Conservation (phyloP, 768 basidiomycete species). For the Galerina sulciceps region DNA sequence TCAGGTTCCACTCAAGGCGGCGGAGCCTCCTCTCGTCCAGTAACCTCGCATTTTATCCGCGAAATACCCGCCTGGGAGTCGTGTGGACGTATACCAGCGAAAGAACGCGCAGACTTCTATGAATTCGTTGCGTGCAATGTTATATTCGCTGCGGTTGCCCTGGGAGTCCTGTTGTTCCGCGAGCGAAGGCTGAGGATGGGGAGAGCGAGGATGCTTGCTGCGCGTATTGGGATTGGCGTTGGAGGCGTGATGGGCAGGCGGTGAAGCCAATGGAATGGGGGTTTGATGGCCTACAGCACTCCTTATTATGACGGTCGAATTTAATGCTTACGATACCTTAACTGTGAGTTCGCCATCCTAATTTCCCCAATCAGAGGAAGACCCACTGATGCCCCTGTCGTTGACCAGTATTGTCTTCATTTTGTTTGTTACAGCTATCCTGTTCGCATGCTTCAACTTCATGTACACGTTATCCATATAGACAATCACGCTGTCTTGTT, state of each 20-base stretch:
- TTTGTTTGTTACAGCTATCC: constrained; percentile 2
- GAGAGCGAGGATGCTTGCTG: constrained; percentile 84
- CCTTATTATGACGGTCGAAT: neutral
- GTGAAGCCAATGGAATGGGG: constrained; percentile 6
- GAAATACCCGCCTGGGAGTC: constrained; percentile 90
- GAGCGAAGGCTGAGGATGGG: constrained; percentile 69
- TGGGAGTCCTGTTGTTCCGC: constrained; percentile 69
- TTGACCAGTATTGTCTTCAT: neutral
- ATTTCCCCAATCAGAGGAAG: neutral
- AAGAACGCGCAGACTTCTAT: constrained; percentile 86
- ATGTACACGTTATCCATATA: constrained; percentile 1
- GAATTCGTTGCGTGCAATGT: constrained; percentile 90
- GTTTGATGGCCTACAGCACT: neutral
- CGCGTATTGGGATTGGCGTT: constrained; percentile 75
- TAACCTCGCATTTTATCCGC: constrained; percentile 15
- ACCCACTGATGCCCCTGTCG: neutral
- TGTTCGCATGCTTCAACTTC: neutral
- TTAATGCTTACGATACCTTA: neutral
- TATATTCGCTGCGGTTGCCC: constrained; percentile 66
- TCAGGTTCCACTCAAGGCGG: constrained; percentile 13
- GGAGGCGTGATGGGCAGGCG: constrained; percentile 21
- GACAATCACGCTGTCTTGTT: neutral
- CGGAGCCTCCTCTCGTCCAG: neutral
- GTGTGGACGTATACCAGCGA: constrained; percentile 82
- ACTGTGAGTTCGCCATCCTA: constrained; percentile 1